Evolutionary conservation across 495 filamentous ascomycete species (phyloP), one percentile per base, ranked within the genome.

Genomic region (Platismatia glauca): DNA sequence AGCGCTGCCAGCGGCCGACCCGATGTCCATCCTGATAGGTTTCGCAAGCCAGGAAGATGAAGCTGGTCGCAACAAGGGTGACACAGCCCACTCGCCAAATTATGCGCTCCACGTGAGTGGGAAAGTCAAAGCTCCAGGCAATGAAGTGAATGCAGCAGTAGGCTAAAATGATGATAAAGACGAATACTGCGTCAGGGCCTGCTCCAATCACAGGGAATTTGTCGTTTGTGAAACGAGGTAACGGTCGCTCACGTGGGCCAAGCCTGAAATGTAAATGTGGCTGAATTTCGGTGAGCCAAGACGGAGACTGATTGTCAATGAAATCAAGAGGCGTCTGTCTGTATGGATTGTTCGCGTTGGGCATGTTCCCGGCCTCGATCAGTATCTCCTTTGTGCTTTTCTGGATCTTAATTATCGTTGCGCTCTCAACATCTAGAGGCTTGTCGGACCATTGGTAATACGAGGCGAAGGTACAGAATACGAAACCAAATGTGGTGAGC

Each of bases 221-320:
- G 55, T 70, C 68, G 43, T 70, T 70, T 50, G 66, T 68, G 48
- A 70, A 64, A 22, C 68, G 60, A 35, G 68, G 66, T 33, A 70
- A 48, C n/a, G 68, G 68, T 34, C 68, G 57, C 53, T 66, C 61
- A n/a, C 59, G 61, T 34, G 68, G 68, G 13, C 66, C 64, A 37
- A 58, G 65, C 29, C 57, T 60, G 56, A 70, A 68, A 24, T 89
- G 82, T 62, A 85, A 89, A 73, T 90, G 87, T 38, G 88, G 89
- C 38, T 89, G 89, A 43, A 87, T 85, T 74, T 93, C 89, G 5
- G 81, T 79, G 55, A 92, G 70, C 89, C 87, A 91, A 2, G 66
- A 68, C 9, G 68, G 68, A 52, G 66, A 68, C 53, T 64, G 66
- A 38, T 70, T 58, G 64, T 76, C 73, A 46, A 75, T 53, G 61